Percentiles rank a stretch among this genome's conserved stretches.
Evolutionary conservation across 2,329 filamentous ascomycete species (phyloP).

Genomic region (Fusarium miscanthi): DNA sequence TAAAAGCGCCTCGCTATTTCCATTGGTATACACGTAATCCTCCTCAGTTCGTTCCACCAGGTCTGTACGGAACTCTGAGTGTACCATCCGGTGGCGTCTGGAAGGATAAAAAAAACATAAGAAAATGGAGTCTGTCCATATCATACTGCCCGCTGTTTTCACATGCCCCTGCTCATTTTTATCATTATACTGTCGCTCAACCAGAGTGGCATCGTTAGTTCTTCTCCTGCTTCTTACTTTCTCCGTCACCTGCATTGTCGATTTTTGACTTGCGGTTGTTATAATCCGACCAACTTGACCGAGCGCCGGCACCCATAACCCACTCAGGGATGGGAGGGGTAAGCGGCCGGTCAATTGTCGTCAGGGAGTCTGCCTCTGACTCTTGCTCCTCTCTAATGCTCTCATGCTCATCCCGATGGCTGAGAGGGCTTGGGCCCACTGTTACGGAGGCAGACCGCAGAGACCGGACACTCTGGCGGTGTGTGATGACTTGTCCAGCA

Average conservation of each 20-base stretch:
- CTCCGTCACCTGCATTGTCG: conserved; percentile 21
- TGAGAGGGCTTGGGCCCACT: conserved; percentile 59
- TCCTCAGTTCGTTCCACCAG: conserved; percentile 8
- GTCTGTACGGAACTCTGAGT: conserved; percentile 1
- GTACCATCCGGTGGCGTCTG: conserved; percentile 7
- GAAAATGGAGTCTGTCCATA: conserved; percentile 35
- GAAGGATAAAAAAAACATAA: conserved; percentile 9
- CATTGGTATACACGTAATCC: conserved; percentile 35
- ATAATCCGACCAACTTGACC: conserved; percentile 62
- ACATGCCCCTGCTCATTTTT: conserved; percentile 4
- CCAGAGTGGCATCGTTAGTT: conserved; percentile 3
- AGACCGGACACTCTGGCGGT: conserved; percentile 62
- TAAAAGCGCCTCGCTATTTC: conserved; percentile 39
- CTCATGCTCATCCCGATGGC: conserved; percentile 52
- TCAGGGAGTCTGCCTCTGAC: conserved; percentile 33
- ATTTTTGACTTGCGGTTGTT: conserved; percentile 51
- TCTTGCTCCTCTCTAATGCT: conserved; percentile 44
- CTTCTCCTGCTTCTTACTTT: conserved; percentile 8
- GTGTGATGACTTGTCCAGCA: conserved; percentile 71
- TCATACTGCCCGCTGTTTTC: conserved; percentile 34
- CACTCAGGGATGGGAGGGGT: conserved; percentile 72
- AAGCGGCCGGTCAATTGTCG: conserved; percentile 58
- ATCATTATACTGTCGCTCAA: conserved; percentile 30
- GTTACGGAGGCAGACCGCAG: conserved; percentile 67
- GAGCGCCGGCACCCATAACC: conserved; percentile 65